Conservation (phyloP, 768 basidiomycete species). For the Mycena latifolia region DNA sequence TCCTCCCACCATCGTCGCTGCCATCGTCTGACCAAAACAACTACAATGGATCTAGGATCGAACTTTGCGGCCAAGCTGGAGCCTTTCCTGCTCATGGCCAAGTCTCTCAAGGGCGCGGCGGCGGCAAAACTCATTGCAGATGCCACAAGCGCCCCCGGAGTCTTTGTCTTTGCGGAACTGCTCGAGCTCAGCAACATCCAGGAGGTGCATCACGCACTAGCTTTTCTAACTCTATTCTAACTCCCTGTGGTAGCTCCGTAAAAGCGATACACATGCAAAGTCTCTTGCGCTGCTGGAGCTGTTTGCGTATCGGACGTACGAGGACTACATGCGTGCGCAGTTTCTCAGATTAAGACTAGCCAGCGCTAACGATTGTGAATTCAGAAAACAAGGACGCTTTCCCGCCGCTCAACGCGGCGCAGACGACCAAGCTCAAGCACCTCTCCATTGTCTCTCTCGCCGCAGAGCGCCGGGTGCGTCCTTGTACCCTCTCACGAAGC, state of each 20-base stretch:
- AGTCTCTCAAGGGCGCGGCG: slow-evolving; percentile 91
- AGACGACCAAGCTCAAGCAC: slow-evolving; percentile 91
- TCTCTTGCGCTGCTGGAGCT: slow-evolving; percentile 79
- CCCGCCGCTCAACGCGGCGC: slow-evolving; percentile 77
- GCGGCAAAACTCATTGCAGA: slow-evolving; percentile 91
- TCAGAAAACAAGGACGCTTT: slow-evolving; percentile 75
- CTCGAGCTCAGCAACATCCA: slow-evolving; percentile 86
- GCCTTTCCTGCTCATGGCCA: slow-evolving; percentile 92
- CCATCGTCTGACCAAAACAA: background rate
- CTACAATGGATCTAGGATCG: slow-evolving; percentile 70
- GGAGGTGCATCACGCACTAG: slow-evolving; percentile 65
- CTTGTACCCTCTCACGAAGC: too few species aligned
- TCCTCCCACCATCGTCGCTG: too few species aligned
- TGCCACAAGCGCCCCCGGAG: slow-evolving; percentile 89
- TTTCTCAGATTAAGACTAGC: background rate
- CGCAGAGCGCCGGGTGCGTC: slow-evolving; percentile 77
- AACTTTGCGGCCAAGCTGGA: slow-evolving; percentile 81
- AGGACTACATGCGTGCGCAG: slow-evolving; percentile 75
- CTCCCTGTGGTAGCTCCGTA: slow-evolving; percentile 66
- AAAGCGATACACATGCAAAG: slow-evolving; percentile 71
- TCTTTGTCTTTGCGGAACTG: slow-evolving; percentile 93
- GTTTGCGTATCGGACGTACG: slow-evolving; percentile 92
- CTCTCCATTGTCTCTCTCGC: slow-evolving; percentile 92
- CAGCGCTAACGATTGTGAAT: slow-evolving; percentile 1
- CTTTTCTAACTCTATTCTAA: background rate